Evolutionary conservation across 2,329 filamentous ascomycete species (phyloP), one percentile per base, ranked within the genome.

Genomic region (Raffaelea deltoideospora): DNA sequence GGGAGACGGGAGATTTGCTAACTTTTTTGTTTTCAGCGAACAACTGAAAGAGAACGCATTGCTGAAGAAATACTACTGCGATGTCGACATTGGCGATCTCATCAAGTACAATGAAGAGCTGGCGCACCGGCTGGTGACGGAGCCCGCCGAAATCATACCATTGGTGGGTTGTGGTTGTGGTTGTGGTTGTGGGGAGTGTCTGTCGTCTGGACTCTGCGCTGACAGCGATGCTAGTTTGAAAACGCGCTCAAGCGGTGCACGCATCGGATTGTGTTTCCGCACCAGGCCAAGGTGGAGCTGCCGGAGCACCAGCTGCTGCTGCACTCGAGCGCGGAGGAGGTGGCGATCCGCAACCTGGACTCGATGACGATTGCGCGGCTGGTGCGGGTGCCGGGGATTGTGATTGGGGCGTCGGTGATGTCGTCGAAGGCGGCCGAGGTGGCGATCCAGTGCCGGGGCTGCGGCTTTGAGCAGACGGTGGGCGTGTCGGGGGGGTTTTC

Each of bases 21-120:
- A 64, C 38, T 5, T 10, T 14, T 27, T 11, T 6, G 15, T 6
- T 7, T 33, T 4, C 48, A 92, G 90, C 71, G 88, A 96, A 51
- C 90, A 96, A 60, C 73, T 98, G 41, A 76, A 84, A 50, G 86
- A 96, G 54, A 98, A 98, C 62, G 86, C 90, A 8, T 71, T 96
- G 2, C 68, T 94, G 30, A 90, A 94, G 55, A 86, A 87, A 50
- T 96, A 86, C 62, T 95, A 79, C 58, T 95, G 90, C 64, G 88
- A 98, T 56, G 74, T 98, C 53, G 87, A 98, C 55, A 84, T 98
- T 48, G 84, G 82, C 43, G 88, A 98, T 55, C 64, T 98, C 41
- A 96, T 96, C 56, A 90, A 81, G 43, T 96, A 87, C 61, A 90
- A 93, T 52, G 88, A 96, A 59, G 86, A 95, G 56, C 69, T 98